Evolutionary conservation across 169 alveolate species (phyloP).

Genomic region (Cryptosporidium sp.): DNA sequence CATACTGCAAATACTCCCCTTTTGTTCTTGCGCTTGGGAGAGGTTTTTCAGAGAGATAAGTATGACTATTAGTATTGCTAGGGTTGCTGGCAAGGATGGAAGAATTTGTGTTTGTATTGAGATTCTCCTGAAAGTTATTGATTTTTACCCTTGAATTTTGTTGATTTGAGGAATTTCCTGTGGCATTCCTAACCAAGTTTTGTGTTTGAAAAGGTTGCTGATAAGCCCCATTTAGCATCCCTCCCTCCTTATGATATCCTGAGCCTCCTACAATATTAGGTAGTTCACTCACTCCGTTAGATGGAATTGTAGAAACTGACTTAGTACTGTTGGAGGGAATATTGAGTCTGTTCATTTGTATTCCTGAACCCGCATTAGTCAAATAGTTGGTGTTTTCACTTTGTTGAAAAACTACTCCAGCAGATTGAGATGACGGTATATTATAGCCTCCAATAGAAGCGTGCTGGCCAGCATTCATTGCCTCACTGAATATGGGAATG

Average conservation of each 20-base stretch:
- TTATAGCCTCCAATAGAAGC: background rate
- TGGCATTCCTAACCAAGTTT: background rate
- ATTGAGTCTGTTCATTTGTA: constrained; percentile 12
- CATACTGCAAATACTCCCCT: background rate
- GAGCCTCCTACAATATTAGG: background rate
- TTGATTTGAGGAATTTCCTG: constrained; percentile 37
- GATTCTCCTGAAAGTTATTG: constrained; percentile 3
- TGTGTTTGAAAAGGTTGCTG: constrained; percentile 3
- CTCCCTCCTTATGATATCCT: background rate
- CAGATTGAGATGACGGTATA: background rate
- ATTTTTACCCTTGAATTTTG: background rate
- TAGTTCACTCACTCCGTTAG: constrained; percentile 12
- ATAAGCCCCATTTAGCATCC: background rate
- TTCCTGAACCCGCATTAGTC: background rate
- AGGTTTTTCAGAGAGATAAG: background rate
- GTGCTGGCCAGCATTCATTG: background rate
- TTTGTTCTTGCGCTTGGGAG: background rate
- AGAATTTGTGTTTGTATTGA: background rate
- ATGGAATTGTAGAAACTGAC: constrained; percentile 15
- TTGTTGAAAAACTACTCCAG: background rate
- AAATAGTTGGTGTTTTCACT: background rate
- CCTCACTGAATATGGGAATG: constrained; percentile 3
- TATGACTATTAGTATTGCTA: background rate
- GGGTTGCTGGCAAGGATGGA: background rate
- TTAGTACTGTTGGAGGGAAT: constrained; percentile 34